Evolutionary conservation across 768 basidiomycete genomes (phyloP).

Genomic region (Leucosporidium yakuticum): DNA sequence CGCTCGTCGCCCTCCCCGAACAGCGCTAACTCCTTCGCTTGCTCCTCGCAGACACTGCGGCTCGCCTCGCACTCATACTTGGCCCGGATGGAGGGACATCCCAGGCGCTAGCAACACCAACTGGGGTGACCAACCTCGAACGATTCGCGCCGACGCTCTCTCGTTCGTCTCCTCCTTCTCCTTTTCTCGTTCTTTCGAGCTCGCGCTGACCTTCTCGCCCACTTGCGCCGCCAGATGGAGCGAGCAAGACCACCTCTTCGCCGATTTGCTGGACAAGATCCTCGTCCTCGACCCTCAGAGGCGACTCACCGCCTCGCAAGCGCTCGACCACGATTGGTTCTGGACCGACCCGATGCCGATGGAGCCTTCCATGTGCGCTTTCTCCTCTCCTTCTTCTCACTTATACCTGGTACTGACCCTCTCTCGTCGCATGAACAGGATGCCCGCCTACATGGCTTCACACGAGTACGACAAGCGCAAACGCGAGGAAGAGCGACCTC

Average conservation of each 20-base stretch:
- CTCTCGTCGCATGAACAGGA: conserved; percentile 10
- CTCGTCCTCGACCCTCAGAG: conserved; percentile 75
- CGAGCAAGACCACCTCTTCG: conserved; percentile 33
- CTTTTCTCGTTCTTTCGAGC: not conserved
- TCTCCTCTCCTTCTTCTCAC: not conserved
- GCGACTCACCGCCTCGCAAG: conserved; percentile 75
- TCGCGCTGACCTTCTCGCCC: not conserved
- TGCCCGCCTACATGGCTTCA: conserved; percentile 32
- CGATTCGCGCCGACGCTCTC: not conserved
- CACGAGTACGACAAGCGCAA: conserved; percentile 37
- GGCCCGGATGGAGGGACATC: conserved; percentile 45
- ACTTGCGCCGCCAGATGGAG: not conserved
- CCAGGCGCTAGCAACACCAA: conserved; percentile 42
- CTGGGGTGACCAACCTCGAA: too few relatives aligned
- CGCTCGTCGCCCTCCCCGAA: not conserved
- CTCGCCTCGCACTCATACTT: conserved; percentile 52
- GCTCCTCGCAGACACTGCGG: conserved; percentile 46
- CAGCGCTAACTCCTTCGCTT: not conserved
- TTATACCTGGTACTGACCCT: too few relatives aligned
- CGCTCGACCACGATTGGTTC: conserved; percentile 89
- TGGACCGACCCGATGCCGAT: conserved; percentile 65
- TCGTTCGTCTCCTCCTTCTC: not conserved
- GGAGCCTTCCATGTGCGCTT: conserved; percentile 14
- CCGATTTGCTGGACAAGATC: conserved; percentile 74
- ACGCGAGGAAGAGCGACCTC: conserved; percentile 2